Evolutionary conservation across 1,139 yeast species (phyloP).

Genomic region (Sugiyamaella paludigena): DNA sequence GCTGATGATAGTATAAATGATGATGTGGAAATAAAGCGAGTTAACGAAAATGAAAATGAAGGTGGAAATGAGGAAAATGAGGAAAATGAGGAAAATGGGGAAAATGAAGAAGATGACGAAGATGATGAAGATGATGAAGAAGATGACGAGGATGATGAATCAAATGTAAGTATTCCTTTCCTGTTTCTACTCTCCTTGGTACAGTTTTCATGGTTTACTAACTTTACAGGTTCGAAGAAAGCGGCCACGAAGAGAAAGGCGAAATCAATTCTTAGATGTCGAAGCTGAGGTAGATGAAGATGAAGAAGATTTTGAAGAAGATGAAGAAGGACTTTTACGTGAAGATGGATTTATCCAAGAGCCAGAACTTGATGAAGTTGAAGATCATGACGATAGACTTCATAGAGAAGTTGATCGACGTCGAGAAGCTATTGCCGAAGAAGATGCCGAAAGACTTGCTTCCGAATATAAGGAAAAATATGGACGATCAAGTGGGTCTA

Average conservation of each 20-base stretch:
- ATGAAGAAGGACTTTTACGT: slow-evolving; percentile 81
- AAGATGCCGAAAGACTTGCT: slow-evolving; percentile 93
- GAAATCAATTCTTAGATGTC: slow-evolving; percentile 93
- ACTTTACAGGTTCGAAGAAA: slow-evolving; percentile 58
- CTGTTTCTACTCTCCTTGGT: slow-evolving; percentile 27
- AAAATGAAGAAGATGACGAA: slow-evolving; percentile 28
- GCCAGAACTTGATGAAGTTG: slow-evolving; percentile 54
- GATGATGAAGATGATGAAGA: slow-evolving; percentile 32
- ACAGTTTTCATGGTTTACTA: slow-evolving; percentile 27
- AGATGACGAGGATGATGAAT: slow-evolving; percentile 31
- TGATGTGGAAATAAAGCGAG: background rate
- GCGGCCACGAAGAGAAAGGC: slow-evolving; percentile 61
- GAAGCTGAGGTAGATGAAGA: slow-evolving; percentile 99
- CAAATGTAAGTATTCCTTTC: slow-evolving; percentile 32
- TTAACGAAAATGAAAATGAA: background rate
- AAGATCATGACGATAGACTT: slow-evolving; percentile 65
- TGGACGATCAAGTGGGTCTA: slow-evolving; percentile 78
- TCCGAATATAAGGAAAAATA: slow-evolving; percentile 89
- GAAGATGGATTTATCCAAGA: slow-evolving; percentile 57
- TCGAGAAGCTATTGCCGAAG: slow-evolving; percentile 86
- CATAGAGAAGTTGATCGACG: slow-evolving; percentile 92
- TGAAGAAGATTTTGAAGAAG: slow-evolving; percentile 93
- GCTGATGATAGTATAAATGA: background rate
- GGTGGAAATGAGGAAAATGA: slow-evolving; percentile 2
- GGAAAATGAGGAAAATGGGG: background rate